Base-by-base conservation (phyloP, 2,329 filamentous ascomycete genomes). In the Sporothrix dimorphospora region DNA sequence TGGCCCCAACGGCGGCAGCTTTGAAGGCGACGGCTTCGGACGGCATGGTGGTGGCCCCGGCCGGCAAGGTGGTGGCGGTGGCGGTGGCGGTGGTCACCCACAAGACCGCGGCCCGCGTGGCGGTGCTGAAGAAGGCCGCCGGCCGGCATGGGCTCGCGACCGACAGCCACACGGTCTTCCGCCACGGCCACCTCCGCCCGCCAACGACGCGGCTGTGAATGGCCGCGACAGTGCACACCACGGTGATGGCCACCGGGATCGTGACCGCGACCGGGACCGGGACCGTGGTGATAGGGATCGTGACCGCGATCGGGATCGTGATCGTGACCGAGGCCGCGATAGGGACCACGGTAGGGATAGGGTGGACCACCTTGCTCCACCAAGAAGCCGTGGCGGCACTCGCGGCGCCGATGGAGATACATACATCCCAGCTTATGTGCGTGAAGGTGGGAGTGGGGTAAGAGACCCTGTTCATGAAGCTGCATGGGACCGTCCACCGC, bases 71-170 rank as follows among this genome's bases (percentile, higher is more conserved):
- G 49, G 49, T 45, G 45, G 51, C 3, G 40, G 42, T 11, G 69
- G 69, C 12, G 40, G 65, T 16, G 59, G 38, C 24, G 27, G 61
- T 6, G 63, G 63, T 3, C 45, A 67, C 19, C 42, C 65, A 34
- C 70, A 68, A 16, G 65, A 69, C n/a, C 71, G 63, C 14, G 71
- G 65, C 19, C n/a, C 67, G 80, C 53, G 78, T 78, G 49, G 74
- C 19, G 73, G 82, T 83, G 84, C 19, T 11, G 80, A 80, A 14
- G 78, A 78, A n/a, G 77, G 77, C 1, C 75, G 85, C 19, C 81
- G 86, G 68, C 87, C 86, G 6, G 86, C 85, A 1, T 89, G 87
- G 87, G 83, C 85, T 61, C 81, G 86, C 70, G 86, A 87, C n/a
- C 82, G 84, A 27, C 84, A 76, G 6, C 77, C 75, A 30, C 80